Base-by-base conservation (phyloP, 257 asterid genomes). In the Orobanche coerulescens region DNA sequence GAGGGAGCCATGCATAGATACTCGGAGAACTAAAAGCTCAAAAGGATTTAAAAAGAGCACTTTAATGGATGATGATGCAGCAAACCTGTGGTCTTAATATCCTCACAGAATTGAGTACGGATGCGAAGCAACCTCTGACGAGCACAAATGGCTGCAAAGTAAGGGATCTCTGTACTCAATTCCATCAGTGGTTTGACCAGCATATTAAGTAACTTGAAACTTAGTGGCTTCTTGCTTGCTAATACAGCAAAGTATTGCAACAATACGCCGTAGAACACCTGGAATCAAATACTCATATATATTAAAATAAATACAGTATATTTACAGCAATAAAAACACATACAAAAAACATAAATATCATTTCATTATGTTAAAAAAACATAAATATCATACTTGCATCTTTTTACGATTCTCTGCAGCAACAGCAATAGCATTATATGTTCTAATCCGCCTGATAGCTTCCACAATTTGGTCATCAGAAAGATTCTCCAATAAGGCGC, bases 141-240 rank as follows among this genome's bases (percentile, higher is more conserved):
- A 71, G 98, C 98, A 67, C 98, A 93, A 64, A 89, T 86, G 67
- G 98, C 98, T 36, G 97, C 89, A 75, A 89, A 93, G 79, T 84
- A 93, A 4, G 97, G 98, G 68, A 83, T 74, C 81, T 87, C 95
- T n/a, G 85, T 69, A 77, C 98, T 93, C 80, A 93, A 78, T 79
- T 93, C 98, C 79, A 93, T 77, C 72, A 93, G 81, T 1, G 98
- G 98, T 75, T 84, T 84, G 52, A 81, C 92, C 19, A 89, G 91
- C 81, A 77, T 53, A 70, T 83, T 86, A 53, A 93, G 78, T 59
- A 86, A 73, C 73, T 83, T 73, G 75, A 84, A 79, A 58, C 86
- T 83, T 71, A 82, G 61, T 1, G 94, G 95, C 55, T 74, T 87
- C 67, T 73, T 78, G 70, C 78, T 86, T 51, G 98, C 84, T 82